Percentiles rank a stretch among this genome's conserved stretches.
phyloP scores from a whole-genome alignment of 129 eudicot species.

The Ambrosia trifida region DNA sequence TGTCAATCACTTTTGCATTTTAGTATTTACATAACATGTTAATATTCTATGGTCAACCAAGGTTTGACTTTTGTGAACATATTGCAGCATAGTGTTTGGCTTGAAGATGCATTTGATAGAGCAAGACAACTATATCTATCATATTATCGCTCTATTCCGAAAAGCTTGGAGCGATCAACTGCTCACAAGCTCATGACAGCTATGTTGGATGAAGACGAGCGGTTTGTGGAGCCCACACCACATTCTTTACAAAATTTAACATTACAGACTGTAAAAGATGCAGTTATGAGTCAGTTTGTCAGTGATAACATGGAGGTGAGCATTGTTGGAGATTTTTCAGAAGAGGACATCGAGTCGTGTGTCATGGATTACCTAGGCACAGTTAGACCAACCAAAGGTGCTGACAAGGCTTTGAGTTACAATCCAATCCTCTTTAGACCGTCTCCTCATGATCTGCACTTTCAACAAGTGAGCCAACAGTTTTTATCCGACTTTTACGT shows the following conservation, averaged over 20 bases:
- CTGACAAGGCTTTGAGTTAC: conserved; percentile 53
- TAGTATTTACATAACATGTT: not conserved
- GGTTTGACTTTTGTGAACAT: conserved; percentile 11
- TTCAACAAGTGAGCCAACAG: conserved; percentile 68
- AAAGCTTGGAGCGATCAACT: conserved; percentile 97
- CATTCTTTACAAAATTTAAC: conserved; percentile 75
- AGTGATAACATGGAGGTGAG: conserved; percentile 99
- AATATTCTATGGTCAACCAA: conserved; percentile 12
- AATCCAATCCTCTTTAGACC: conserved; percentile 67
- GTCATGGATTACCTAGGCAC: conserved; percentile 96
- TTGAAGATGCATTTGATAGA: conserved; percentile 98
- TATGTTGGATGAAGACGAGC: conserved; percentile 94
- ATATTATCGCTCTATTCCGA: conserved; percentile 92
- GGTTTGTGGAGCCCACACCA: conserved; percentile 99
- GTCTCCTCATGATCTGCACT: conserved; percentile 65
- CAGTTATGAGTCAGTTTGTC: conserved; percentile 92
- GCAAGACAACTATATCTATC: conserved; percentile 94
- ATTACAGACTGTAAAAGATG: conserved; percentile 77
- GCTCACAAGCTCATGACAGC: conserved; percentile 97
- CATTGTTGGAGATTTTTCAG: conserved; percentile 91
- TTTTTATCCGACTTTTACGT: not conserved
- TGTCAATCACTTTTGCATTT: not conserved
- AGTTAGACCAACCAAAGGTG: conserved; percentile 57
- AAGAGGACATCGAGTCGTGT: conserved; percentile 88
- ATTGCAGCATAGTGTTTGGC: conserved; percentile 98